Evolutionary conservation across 73 alveolate species (phyloP), one percentile per base, ranked within the genome.

Genomic region (Tetrahymena malaccensis): DNA sequence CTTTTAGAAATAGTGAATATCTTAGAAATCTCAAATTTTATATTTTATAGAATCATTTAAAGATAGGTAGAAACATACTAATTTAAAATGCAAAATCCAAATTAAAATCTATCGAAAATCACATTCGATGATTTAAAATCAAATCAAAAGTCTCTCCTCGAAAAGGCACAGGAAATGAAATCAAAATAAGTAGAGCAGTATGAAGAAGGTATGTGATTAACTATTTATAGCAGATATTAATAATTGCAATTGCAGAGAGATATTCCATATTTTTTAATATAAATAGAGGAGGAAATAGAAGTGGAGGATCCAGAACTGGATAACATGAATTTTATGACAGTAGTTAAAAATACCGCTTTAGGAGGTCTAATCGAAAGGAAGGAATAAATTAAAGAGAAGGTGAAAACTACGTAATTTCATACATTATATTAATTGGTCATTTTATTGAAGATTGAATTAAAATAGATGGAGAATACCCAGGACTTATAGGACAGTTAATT

Each of bases 401-500:
- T 70, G 21, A 70, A 70, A 70, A 70, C 89, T 11, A 27, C 89
- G 89, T 70, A 70, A 70, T 25, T 25, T 40, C 44, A 70, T 27
- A 70, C 1, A 70, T 27, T 50, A 10, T 1, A 50, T 50, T 50
- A 50, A 21, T 21, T 2, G 16, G 22, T 31, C 22, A 50, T 50
- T 2, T 40, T 40, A 40, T 6, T 13, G 83, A 5, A 50, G 83
- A 27, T 35, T 94, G 35, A 70, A 33, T 44, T 35, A 40, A 40
- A 85, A n/a, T 43, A 94, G 96, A 94, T 96, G 98, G 98, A 94
- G 98, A 85, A 93, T 96, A 7, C 93, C 84, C 21, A 94, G 93
- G 40, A 95, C 93, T 85, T 95, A 96, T 93, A 94, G 97, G 83
- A 50, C 94, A 55, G 84, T 94, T 93, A 94, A 85, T 85, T 85